Evolutionary conservation across 2,329 filamentous ascomycete genomes (phyloP).

Genomic region (Alternaria brassicae): DNA sequence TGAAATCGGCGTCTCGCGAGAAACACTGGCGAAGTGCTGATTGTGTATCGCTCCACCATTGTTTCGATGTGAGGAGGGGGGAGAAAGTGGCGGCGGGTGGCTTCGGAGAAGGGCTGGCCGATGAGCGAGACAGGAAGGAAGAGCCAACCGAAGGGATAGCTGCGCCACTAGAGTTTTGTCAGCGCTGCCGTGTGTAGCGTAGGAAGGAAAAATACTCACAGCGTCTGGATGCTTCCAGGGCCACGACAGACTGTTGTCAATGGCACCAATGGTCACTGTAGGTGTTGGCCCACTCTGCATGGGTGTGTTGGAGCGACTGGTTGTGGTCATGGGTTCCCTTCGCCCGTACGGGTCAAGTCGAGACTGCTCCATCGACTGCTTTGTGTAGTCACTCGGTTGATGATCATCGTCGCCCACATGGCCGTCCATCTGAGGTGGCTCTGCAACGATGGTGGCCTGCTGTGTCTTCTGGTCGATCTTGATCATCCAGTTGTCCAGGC

Average conservation of each 20-base stretch:
- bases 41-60: slow-evolving; percentile 97
- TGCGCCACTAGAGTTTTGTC: slow-evolving; percentile 64
- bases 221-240: slow-evolving; percentile 99
- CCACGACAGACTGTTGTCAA: slow-evolving; percentile 98
- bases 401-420: slow-evolving; percentile 47
- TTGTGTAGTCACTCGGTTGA: slow-evolving; percentile 60
- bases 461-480: slow-evolving; percentile 87
- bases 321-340: slow-evolving; percentile 84
- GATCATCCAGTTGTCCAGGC: slow-evolving; percentile 99
- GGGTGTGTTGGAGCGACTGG: slow-evolving; percentile 64
- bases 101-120: slow-evolving; percentile 92
- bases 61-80: slow-evolving; percentile 88
- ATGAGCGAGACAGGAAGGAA: slow-evolving; percentile 97
- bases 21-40: slow-evolving; percentile 85
- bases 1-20: slow-evolving; percentile 91
- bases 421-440: slow-evolving; percentile 74
- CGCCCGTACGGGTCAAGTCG: slow-evolving; percentile 70
- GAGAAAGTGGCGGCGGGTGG: slow-evolving; percentile 93
- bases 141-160: slow-evolving; percentile 98
- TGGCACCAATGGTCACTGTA: slow-evolving; percentile 82
- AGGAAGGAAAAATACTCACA: slow-evolving; percentile 51
- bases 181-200: slow-evolving; percentile 11
- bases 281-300: slow-evolving; percentile 61
- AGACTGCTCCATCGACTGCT: slow-evolving; percentile 64
- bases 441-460: slow-evolving; percentile 83